Evolutionary conservation across 176 grass and related monocot genomes (phyloP), one percentile per base, ranked within the genome.

Genomic region (Poa annua): DNA sequence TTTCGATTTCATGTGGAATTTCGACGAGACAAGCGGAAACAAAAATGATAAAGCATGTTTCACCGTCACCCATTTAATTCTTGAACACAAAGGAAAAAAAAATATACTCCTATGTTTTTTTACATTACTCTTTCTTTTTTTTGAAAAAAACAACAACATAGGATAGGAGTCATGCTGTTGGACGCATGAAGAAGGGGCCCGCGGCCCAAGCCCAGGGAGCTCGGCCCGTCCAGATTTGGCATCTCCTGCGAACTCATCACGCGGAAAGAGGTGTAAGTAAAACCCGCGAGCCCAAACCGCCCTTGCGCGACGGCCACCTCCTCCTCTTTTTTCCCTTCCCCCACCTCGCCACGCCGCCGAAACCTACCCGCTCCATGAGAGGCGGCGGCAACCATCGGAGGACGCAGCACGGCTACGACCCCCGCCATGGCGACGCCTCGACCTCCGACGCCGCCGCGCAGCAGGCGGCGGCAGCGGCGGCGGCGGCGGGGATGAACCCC

Each of bases 391-490:
- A 78, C n/a, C 44, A 65, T 35, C 74, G 73, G 49, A 14, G 79
- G 79, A 74, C 25, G 14, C 79, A 51, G 36, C 55, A 77, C 4
- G 88, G 83, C 47, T 77, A 72, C 44, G 45, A 86, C 65, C 72
- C 83, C 38, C 72, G 71, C 41, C 56, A 84, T 39, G 91, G 60
- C 66, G 77, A 35, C 36, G 50, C 82, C 65, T 79, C 85, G 17
- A 22, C 74, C 20, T 80, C 76, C 68, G 78, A 48, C 55, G 20
- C 78, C 32, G 79, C 84, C 63, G 85, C 33, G n/a, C 61, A 64
- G 61, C 61, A 64, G 61, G 38, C 70, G 45, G 41, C 41, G 61
- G 19, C 78, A 19, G 19, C 62, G 67, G 80, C 75, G 41, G 80
- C 75, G 41, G 41, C 41, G 45, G 45, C 33, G 26, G 65, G 59